Base-by-base conservation (phyloP, 305 asterid genomes). In the Rubia balearica region DNA sequence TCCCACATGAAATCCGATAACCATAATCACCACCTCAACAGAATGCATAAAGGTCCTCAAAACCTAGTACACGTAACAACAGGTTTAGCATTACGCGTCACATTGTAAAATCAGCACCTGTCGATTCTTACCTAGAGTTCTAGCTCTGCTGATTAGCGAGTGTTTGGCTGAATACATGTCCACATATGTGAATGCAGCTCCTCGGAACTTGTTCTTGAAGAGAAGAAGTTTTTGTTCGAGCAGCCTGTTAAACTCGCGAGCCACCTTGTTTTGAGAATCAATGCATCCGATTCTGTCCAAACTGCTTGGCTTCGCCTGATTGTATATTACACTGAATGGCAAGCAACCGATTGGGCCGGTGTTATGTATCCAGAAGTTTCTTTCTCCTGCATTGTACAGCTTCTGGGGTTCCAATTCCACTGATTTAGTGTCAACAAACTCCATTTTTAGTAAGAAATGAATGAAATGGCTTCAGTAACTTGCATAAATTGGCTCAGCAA, bases 301-400 rank as follows among this genome's bases (percentile, higher is more conserved):
- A 14, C 71, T 71, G 19, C 38, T 42, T 42, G 70, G 78, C 53
- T 76, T 76, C 46, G 12, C 30, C 49, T 36, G 59, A 30, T 73
- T 59, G 46, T 66, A 61, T 19, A 60, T 67, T 49, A 69, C 69
- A 61, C 30, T 65, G 8, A 8, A 14, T 4, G 83, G 83, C 41
- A 80, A 38, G 75, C 83, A 80, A 13, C 83, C 83, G 40, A 80
- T 55, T 11, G 83, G 83, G 10, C 83, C 83, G 4, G 83, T 80
- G 61, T 76, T 80, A 27, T 80, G 83, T 45, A 80, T 72, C 83
- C 83, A 76, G 68, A 80, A 80, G 17, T 70, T 60, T 66, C 71
- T 72, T 43, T 81, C 83, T 62, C 83, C 83, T 73, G 70, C 76
- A 14, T 30, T 11, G 66, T 76, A 70, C 8, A 80, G 76, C 53